Percentiles rank a stretch among this genome's conserved stretches.
These are phyloP conservation scores for Dendryphion nanum DNA, from an alignment of 2,329 filamentous ascomycete genomes.

Conservation along the genomic window DNA sequence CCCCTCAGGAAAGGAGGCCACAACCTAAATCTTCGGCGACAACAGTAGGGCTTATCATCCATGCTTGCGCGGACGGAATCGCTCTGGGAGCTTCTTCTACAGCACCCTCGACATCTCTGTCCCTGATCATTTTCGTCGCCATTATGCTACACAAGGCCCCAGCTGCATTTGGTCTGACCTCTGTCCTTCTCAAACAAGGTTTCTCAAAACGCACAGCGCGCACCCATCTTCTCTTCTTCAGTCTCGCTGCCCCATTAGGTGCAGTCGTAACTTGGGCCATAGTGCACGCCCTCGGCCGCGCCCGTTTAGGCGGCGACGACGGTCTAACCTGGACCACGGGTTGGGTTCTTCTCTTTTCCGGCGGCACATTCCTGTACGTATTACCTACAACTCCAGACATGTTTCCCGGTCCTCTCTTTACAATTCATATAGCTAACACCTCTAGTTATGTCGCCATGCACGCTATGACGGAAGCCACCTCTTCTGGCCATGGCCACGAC, in stretches of 20 bases:
- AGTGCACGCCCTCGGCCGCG: constrained; percentile 69
- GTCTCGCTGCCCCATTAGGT: constrained; percentile 82
- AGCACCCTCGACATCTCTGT: constrained; percentile 62
- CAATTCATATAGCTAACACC: no score
- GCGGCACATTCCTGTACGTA: constrained; percentile 88
- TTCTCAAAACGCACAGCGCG: constrained; percentile 82
- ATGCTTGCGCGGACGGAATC: constrained; percentile 92
- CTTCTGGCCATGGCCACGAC: constrained; percentile 23
- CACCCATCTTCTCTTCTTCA: constrained; percentile 86
- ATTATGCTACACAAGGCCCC: constrained; percentile 98
- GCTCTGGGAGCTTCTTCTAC: constrained; percentile 83
- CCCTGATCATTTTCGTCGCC: constrained; percentile 89
- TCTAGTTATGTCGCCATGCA: constrained; percentile 95
- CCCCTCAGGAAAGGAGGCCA: constrained; percentile 35
- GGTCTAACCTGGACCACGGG: constrained; percentile 84
- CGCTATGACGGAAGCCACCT: constrained; percentile 80
- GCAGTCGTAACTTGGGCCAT: constrained; percentile 80
- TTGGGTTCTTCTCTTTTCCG: constrained; percentile 90
- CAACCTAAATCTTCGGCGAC: constrained; percentile 46
- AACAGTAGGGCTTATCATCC: constrained; percentile 92
- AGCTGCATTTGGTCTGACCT: constrained; percentile 91
- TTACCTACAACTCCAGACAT: no score
- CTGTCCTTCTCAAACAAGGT: constrained; percentile 85
- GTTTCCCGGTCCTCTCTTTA: no score
- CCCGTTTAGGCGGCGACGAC: constrained; percentile 56